Evolutionary conservation across 768 basidiomycete species (phyloP).

Genomic region (Lactifluus piperatus): DNA sequence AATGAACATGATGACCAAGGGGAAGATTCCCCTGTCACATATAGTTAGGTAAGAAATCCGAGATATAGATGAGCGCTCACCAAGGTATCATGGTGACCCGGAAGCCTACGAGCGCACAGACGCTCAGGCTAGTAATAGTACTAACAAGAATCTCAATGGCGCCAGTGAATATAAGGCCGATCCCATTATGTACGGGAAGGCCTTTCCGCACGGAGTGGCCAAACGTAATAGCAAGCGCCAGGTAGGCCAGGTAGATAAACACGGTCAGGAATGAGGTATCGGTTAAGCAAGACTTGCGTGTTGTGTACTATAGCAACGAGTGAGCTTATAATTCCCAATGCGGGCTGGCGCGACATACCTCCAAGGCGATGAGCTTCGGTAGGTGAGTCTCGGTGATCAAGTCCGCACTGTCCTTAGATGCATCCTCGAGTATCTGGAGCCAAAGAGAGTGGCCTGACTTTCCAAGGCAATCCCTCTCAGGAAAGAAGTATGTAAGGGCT

Average conservation of each 20-base stretch:
- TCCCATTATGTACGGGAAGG: constrained; percentile 80
- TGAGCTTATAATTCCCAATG: neutral
- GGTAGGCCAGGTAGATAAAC: constrained; percentile 69
- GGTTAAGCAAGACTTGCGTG: constrained; percentile 36
- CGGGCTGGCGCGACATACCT: constrained; percentile 28
- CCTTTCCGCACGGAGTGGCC: constrained; percentile 66
- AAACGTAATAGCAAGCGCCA: constrained; percentile 67
- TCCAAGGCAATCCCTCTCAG: constrained; percentile 60
- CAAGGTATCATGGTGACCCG: constrained; percentile 85
- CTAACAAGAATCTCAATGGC: constrained; percentile 86
- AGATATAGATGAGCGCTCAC: constrained; percentile 35
- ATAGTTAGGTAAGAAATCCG: neutral
- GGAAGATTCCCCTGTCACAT: constrained; percentile 65
- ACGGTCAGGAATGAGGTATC: constrained; percentile 55
- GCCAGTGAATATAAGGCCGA: constrained; percentile 90
- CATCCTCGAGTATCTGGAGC: constrained; percentile 45
- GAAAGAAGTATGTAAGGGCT: constrained; percentile 77
- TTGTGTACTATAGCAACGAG: constrained; percentile 39
- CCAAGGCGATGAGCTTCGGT: constrained; percentile 37
- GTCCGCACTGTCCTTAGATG: constrained; percentile 30
- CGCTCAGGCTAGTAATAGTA: constrained; percentile 88
- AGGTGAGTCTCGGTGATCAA: constrained; percentile 34
- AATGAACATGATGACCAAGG: constrained; percentile 90
- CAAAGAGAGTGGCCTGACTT: constrained; percentile 55
- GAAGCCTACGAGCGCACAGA: constrained; percentile 85